Evolutionary conservation across 257 asterid species (phyloP), one percentile per base, ranked within the genome.

Genomic region (Nicotiana benthamiana): DNA sequence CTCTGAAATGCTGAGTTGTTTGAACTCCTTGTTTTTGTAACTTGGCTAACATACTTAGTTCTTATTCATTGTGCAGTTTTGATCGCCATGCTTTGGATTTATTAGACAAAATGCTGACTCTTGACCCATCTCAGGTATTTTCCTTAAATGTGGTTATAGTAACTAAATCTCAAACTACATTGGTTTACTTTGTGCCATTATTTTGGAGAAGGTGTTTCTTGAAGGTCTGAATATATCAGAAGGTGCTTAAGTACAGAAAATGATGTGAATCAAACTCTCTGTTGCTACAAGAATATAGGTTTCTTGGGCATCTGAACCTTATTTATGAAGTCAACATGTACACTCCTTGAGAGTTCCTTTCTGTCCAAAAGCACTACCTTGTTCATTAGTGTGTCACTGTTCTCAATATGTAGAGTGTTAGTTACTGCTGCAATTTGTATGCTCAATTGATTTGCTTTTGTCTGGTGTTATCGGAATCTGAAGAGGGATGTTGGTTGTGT

Each of bases 111-210:
- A 92, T 96, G 98, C 87, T 96, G 84, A 93, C 88, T 64, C 97
- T 96, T 64, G 99, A 96, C 88, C 99, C 99, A 16, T 91, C 97
- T 75, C 93, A 94, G 98, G 99, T 96, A 87, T 88, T 79, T 84
- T 10, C 43, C 61, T 64, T 72, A 46, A 46, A 24, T 72, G 60
- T 46, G 36, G 59, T 36, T 68, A 11, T 40, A 11, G 56, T 68
- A 22, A 72, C 77, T 72, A 72, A 72, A 13, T 72, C 40, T 46
- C 36, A 16, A 72, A 46, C 60, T 72, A 15, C 60, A 72, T 6
- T 6, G 9, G n/a, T 72, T 46, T 72, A n/a, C 36, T 24, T 72
- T 72, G 24, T 72, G 15, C 40, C 24, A 46, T 24, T 43, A 13
- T 24, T 6, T 54, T 54, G 60, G n/a, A 54, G 60, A 17, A 53